A percentile compares a stretch with the other conserved stretches of the same genome.
These are phyloP conservation scores for Aspergillus versicolor DNA, from an alignment of 2,329 filamentous ascomycete genomes.

Conservation along the genomic window DNA sequence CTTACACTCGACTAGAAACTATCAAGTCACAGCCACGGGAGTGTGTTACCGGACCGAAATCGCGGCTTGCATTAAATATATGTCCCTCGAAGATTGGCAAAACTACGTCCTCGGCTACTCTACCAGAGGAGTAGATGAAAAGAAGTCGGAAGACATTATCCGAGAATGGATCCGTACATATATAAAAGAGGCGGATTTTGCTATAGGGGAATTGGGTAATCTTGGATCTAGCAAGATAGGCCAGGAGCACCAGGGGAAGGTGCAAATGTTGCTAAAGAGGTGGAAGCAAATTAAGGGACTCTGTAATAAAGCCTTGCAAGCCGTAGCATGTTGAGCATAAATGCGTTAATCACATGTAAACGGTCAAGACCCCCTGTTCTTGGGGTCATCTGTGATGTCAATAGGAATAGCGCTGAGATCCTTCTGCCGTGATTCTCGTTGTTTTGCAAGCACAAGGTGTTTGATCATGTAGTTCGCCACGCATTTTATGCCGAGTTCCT, in stretches of 20 bases:
- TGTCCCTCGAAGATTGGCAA: constrained; percentile 39
- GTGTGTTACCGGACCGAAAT: constrained; percentile 46
- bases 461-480: constrained; percentile 72
- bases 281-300: constrained; percentile 42
- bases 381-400: constrained; percentile 12
- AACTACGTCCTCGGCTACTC: constrained; percentile 40
- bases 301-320: constrained; percentile 28
- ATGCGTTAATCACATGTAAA: neutral
- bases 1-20: constrained; percentile 33
- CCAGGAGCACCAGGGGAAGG: constrained; percentile 21
- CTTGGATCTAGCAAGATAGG: constrained; percentile 6
- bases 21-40: constrained; percentile 38
- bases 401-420: constrained; percentile 36
- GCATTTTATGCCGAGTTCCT: constrained; percentile 69
- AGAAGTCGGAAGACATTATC: constrained; percentile 34
- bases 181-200: constrained; percentile 32
- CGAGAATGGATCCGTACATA: constrained; percentile 37
- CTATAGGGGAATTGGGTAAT: constrained; percentile 24
- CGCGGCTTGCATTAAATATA: constrained; percentile 41
- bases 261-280: constrained; percentile 31
- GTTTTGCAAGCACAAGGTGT: constrained; percentile 71
- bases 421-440: constrained; percentile 42
- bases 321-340: constrained; percentile 18
- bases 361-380: neutral
- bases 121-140: constrained; percentile 29